Percentiles rank a stretch among this genome's conserved stretches.
Conservation (phyloP, 768 basidiomycete genomes). For the Russula sp. region DNA sequence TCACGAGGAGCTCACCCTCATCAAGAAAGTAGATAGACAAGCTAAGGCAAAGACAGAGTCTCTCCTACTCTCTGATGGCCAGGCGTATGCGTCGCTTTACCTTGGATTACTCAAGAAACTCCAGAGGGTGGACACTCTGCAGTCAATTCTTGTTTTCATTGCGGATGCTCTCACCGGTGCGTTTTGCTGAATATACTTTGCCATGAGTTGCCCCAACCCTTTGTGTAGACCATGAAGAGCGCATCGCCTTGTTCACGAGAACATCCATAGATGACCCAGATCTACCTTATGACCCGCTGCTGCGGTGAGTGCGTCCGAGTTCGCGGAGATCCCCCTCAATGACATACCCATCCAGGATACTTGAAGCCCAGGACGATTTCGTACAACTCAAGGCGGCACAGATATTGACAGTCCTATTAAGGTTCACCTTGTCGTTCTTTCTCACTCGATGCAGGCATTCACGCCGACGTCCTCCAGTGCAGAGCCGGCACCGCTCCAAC, state of each 20-base stretch:
- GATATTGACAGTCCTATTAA: slow-evolving; percentile 80
- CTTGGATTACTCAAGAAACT: slow-evolving; percentile 84
- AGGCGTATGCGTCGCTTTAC: slow-evolving; percentile 81
- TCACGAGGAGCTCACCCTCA: slow-evolving; percentile 74
- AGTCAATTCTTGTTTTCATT: slow-evolving; percentile 79
- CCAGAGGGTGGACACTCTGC: slow-evolving; percentile 80
- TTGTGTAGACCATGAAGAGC: slow-evolving; percentile 74
- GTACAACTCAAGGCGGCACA: slow-evolving; percentile 88
- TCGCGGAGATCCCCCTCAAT: not conserved
- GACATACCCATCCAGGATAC: slow-evolving; percentile 43
- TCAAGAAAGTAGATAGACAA: slow-evolving; percentile 89
- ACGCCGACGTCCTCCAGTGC: slow-evolving; percentile 23
- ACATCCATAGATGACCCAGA: slow-evolving; percentile 64
- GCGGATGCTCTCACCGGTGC: slow-evolving; percentile 81
- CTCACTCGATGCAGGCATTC: not conserved
- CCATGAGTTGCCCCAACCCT: not conserved
- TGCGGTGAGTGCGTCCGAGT: slow-evolving; percentile 45
- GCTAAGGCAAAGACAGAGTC: slow-evolving; percentile 68
- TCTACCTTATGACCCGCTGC: slow-evolving; percentile 72
- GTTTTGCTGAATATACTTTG: slow-evolving; percentile 23
- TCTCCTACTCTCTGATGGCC: slow-evolving; percentile 74
- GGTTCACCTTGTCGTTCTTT: slow-evolving; percentile 43
- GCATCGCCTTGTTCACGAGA: slow-evolving; percentile 67
- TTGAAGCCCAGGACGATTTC: slow-evolving; percentile 89
- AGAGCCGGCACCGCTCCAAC: slow-evolving; percentile 27